These are phyloP conservation scores for Conticribra guillardii DNA, from an alignment of 108 stramenopile genomes.

Conservation along the genomic window DNA sequence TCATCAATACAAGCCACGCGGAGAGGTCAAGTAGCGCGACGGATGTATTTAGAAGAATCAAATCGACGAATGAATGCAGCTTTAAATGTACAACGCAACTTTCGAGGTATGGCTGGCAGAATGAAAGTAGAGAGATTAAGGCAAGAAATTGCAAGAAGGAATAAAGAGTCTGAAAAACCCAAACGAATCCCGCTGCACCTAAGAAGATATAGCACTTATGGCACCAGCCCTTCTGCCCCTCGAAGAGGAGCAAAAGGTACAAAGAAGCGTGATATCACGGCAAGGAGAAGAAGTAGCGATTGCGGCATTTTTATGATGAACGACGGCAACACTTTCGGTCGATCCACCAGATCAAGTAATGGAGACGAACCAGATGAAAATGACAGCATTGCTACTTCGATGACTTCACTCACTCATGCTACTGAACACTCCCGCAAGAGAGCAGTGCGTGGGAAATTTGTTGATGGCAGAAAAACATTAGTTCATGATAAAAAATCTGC, in stretches of 20 bases:
- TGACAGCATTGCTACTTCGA: slow-evolving; percentile 35
- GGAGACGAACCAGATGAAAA: slow-evolving; percentile 32
- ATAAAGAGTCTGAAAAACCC: slow-evolving; percentile 29
- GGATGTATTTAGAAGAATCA: slow-evolving; percentile 13
- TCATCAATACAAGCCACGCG: slow-evolving; percentile 20
- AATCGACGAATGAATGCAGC: slow-evolving; percentile 21
- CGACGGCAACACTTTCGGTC: slow-evolving; percentile 6
- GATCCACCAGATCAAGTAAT: not conserved
- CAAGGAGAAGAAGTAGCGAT: slow-evolving; percentile 5
- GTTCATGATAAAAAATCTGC: not conserved
- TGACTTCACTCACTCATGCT: slow-evolving; percentile 32
- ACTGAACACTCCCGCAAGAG: slow-evolving; percentile 4
- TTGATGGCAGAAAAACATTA: slow-evolving; percentile 6
- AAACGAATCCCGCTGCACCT: slow-evolving; percentile 45
- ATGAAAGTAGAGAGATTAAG: slow-evolving; percentile 7
- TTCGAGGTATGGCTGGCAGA: slow-evolving; percentile 26
- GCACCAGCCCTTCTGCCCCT: slow-evolving; percentile 1
- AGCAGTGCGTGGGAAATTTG: slow-evolving; percentile 1
- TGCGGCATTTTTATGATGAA: slow-evolving; percentile 12
- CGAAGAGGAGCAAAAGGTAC: not conserved
- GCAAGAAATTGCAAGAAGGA: slow-evolving; percentile 2
- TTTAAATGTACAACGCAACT: slow-evolving; percentile 28
- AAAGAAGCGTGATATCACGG: slow-evolving; percentile 11
- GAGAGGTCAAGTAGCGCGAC: slow-evolving; percentile 16
- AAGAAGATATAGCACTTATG: slow-evolving; percentile 37